phyloP scores from a whole-genome alignment of 768 basidiomycete species.

The Suillus discolor region DNA sequence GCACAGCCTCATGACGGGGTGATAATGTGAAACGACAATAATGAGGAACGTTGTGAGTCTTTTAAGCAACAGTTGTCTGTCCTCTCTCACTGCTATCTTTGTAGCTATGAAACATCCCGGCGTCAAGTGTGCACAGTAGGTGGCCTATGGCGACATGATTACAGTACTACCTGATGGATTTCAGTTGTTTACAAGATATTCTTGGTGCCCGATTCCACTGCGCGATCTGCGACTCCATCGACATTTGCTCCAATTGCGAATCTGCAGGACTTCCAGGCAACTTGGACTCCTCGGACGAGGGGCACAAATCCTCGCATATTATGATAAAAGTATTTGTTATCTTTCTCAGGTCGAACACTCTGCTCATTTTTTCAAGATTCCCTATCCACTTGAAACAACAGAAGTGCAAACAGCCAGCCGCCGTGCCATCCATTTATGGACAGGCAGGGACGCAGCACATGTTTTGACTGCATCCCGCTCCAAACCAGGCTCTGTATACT shows the following conservation, averaged over 20 bases:
- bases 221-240: conserved; percentile 81
- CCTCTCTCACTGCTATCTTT: conserved; percentile 11
- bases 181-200: conserved; percentile 86
- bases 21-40: conserved; percentile 38
- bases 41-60: conserved; percentile 64
- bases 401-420: conserved; percentile 79
- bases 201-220: conserved; percentile 94
- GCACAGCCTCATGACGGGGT: too few relatives aligned
- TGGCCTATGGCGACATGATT: conserved; percentile 11
- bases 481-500: conserved; percentile 59
- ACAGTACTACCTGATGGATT: not conserved
- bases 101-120: conserved; percentile 77
- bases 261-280: conserved; percentile 85
- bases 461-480: conserved; percentile 51
- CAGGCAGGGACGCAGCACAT: conserved; percentile 69
- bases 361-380: conserved; percentile 58
- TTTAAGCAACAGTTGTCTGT: not conserved
- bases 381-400: conserved; percentile 72
- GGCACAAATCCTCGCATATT: conserved; percentile 85
- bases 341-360: not conserved
- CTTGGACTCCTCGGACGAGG: conserved; percentile 73
- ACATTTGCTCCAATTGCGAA: conserved; percentile 88
- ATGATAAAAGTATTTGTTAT: conserved; percentile 82
- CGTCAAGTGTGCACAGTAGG: conserved; percentile 87
- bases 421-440: conserved; percentile 76